These are phyloP conservation scores for Dalbergia cochinchinensis DNA, from an alignment of 306 rosid genomes.

Conservation along the genomic window DNA sequence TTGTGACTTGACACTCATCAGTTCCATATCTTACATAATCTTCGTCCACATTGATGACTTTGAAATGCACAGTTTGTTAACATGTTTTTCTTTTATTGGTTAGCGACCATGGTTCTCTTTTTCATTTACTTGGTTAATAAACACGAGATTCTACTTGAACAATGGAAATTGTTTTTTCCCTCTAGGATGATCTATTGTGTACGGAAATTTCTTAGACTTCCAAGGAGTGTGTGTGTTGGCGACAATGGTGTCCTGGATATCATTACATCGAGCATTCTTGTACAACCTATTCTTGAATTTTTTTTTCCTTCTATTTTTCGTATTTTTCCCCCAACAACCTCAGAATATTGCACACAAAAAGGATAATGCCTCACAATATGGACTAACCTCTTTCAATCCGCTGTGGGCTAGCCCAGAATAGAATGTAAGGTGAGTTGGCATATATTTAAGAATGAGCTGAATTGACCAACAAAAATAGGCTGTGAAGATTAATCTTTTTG, in stretches of 20 bases:
- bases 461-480: no score
- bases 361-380: not conserved
- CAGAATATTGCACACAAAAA: not conserved
- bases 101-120: not conserved
- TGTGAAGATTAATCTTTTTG: no score
- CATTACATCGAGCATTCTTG: slow-evolving; percentile 8
- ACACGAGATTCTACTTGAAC: slow-evolving; percentile 23
- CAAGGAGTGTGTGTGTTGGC: not conserved
- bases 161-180: slow-evolving; percentile 21
- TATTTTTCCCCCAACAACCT: not conserved
- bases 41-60: not conserved
- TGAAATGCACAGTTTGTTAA: not conserved
- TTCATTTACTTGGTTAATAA: not conserved
- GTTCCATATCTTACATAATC: slow-evolving; percentile 10
- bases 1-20: slow-evolving; percentile 4
- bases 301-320: not conserved
- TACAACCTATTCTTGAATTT: not conserved
- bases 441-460: not conserved
- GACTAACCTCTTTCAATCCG: not conserved
- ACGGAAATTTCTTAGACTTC: not conserved
- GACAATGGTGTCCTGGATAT: not conserved
- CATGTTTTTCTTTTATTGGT: not conserved
- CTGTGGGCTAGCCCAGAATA: not conserved
- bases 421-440: not conserved
- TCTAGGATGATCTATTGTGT: slow-evolving; percentile 12